A percentile compares a stretch with the other conserved stretches of the same genome.
These are phyloP conservation scores for Aspergillus mulundensis DNA, from an alignment of 495 filamentous ascomycete genomes.

Conservation along the genomic window DNA sequence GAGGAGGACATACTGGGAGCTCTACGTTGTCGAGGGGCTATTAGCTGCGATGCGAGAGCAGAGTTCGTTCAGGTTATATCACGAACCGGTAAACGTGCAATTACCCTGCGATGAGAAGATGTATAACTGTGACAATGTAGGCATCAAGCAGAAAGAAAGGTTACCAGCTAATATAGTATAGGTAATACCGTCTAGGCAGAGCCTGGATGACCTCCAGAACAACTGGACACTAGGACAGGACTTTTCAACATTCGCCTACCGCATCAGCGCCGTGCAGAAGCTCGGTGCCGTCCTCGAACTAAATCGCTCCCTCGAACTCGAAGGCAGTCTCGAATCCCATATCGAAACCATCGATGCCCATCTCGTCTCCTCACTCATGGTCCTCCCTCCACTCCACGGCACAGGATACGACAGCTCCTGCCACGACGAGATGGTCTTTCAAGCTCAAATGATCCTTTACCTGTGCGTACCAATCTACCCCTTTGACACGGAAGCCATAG, in stretches of 20 bases:
- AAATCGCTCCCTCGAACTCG: constrained; percentile 18
- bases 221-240: constrained; percentile 12
- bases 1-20: constrained; percentile 80
- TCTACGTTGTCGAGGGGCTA: constrained; percentile 63
- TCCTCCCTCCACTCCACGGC: constrained; percentile 60
- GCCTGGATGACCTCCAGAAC: constrained; percentile 12
- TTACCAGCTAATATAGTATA: not conserved
- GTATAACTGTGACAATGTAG: constrained; percentile 15
- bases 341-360: constrained; percentile 54
- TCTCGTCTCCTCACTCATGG: constrained; percentile 65
- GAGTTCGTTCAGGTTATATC: constrained; percentile 29
- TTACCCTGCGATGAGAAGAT: constrained; percentile 23
- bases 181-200: constrained; percentile 6
- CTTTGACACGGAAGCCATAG: no score
- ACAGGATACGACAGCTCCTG: constrained; percentile 55
- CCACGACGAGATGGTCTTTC: constrained; percentile 77
- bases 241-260: constrained; percentile 27
- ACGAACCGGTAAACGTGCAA: constrained; percentile 26
- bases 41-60: constrained; percentile 30
- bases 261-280: constrained; percentile 53
- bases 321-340: constrained; percentile 12
- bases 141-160: not conserved
- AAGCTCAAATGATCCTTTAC: constrained; percentile 64
- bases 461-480: no score
- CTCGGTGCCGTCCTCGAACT: constrained; percentile 63